These are phyloP conservation scores for Penicillium paneum DNA, from an alignment of 2,329 filamentous ascomycete genomes.

Conservation along the genomic window DNA sequence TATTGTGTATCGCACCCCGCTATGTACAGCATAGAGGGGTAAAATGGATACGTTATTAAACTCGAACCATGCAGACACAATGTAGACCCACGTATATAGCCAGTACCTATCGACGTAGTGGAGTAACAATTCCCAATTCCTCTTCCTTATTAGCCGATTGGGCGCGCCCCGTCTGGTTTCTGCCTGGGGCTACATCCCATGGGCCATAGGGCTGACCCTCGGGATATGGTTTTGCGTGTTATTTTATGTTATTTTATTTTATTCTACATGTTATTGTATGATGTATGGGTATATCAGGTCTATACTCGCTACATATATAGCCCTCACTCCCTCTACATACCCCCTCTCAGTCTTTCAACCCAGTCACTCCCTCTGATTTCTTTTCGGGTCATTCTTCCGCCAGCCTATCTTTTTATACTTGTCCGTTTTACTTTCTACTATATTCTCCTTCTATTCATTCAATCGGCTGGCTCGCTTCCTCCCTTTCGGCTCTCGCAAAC, in stretches of 20 bases:
- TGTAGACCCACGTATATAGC: not conserved
- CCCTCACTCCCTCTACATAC: not conserved
- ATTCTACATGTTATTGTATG: not conserved
- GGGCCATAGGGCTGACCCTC: constrained; percentile 9
- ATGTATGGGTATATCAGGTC: not conserved
- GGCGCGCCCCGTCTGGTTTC: constrained; percentile 7
- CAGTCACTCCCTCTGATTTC: not conserved
- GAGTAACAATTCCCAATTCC: not conserved
- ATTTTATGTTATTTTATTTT: not conserved
- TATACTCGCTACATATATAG: not conserved
- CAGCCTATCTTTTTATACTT: not conserved
- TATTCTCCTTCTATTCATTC: not conserved
- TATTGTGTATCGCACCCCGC: not conserved
- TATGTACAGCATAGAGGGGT: not conserved
- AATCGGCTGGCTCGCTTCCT: not conserved
- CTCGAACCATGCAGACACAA: not conserved
- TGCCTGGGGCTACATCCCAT: constrained; percentile 7
- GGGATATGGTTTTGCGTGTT: not conserved
- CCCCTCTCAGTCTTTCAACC: not conserved
- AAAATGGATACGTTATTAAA: not conserved
- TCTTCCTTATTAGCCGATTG: not conserved
- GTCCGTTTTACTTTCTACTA: not conserved
- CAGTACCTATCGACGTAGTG: not conserved
- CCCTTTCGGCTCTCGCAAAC: not conserved
- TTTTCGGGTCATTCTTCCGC: not conserved